Base-by-base conservation (phyloP, 2,329 filamentous ascomycete genomes). In the Berkeleyomyces rouxiae region DNA sequence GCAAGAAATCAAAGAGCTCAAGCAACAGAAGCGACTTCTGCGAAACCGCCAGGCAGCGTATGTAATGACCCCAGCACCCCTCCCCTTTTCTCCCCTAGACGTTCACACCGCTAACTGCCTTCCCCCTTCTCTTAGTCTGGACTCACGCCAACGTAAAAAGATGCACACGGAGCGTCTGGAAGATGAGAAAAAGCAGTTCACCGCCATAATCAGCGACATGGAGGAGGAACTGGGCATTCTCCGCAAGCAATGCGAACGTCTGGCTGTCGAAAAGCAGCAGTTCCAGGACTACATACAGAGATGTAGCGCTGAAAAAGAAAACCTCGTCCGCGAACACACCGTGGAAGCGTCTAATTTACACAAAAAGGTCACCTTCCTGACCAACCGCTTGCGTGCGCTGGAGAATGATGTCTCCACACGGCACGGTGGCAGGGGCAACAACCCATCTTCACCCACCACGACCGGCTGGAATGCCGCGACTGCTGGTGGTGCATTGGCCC, bases 61-160 rank as follows among this genome's bases (percentile, higher is more conserved):
- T 78, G 87, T 82, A 66, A 10, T 42, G 23, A 23, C 23, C 65
- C 59, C 67, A 67, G 65, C 68, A 36, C 13, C 13, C 53, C 7
- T 40, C 37, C 37, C 11, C 36, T 13, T 59, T 42, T 10, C 3
- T 23, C 43, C 9, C 11, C 31, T 9, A 33, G 33, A 23, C 11
- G 6, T 43, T 13, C 36, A 3, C 47, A 37, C 13, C 36, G 40
- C 10, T 37, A 53, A 6, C 39, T 40, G 2, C 9, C 39, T 37
- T 44, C 16, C 63, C 16, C 66, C 59, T 62, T 60, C 61, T 67
- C 61, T 42, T 70, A 95, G 90, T 68, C 87, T 99, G 69, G 92
- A 97, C 76, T 97, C 93, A 53, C 85, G 93, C 68, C 92, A 97
- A 74, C 86, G 93, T 69, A 99, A 97, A 81, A 97, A 97, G 82